Evolutionary conservation across 805 yeast genomes (phyloP).

Genomic region (Schizosaccharomyces osmophilus): DNA sequence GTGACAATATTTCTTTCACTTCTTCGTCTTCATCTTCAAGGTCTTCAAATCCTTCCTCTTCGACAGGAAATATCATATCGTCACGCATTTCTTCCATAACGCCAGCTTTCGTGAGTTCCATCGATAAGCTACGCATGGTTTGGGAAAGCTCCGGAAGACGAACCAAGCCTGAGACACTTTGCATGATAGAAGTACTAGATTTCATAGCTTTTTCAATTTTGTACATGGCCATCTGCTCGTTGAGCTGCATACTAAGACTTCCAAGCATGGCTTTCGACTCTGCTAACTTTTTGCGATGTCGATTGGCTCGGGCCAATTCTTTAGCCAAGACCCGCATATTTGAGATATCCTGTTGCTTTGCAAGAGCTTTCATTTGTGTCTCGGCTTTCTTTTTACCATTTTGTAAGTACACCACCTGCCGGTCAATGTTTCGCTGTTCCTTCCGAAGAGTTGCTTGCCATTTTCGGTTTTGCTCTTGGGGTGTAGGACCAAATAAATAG

Average conservation of each 20-base stretch:
- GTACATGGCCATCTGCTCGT: constrained; percentile 3
- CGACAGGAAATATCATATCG: constrained; percentile 53
- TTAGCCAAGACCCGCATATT: not conserved
- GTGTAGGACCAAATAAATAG: constrained; percentile 2
- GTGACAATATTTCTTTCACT: constrained; percentile 31
- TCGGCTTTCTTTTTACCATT: not conserved
- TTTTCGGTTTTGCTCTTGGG: constrained; percentile 1
- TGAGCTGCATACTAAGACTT: not conserved
- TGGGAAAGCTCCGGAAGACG: constrained; percentile 54
- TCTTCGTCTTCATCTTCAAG: constrained; percentile 31
- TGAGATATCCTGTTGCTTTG: not conserved
- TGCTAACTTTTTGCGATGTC: not conserved
- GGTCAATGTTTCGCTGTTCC: not conserved
- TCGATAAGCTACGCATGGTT: constrained; percentile 66
- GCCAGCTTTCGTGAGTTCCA: constrained; percentile 27
- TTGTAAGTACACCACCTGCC: not conserved
- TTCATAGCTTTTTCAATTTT: constrained; percentile 64
- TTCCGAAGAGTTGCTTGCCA: not conserved
- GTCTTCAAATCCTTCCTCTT: constrained; percentile 36
- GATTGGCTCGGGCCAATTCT: not conserved
- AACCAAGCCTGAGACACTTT: constrained; percentile 60
- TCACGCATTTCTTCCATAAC: constrained; percentile 87
- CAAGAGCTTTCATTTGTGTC: not conserved
- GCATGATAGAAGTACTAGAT: constrained; percentile 58
- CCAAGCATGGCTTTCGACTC: not conserved